Base-by-base conservation (phyloP, 2,329 filamentous ascomycete genomes). In the Phaeoacremonium minimum region DNA sequence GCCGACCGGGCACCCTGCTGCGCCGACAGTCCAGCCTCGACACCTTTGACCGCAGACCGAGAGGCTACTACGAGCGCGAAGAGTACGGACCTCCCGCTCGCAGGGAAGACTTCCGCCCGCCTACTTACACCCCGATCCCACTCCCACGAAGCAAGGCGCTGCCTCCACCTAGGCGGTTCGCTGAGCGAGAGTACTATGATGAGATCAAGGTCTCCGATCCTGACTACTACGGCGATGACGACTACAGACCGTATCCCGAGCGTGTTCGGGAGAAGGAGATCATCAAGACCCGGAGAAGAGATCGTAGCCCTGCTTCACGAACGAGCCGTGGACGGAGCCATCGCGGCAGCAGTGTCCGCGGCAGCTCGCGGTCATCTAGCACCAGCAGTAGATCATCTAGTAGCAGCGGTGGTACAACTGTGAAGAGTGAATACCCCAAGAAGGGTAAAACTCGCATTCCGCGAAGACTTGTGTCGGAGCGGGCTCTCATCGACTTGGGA, bases 391-490 rank as follows among this genome's bases (percentile, higher is more conserved):
- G 56, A 9, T 67, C 63, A 5, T 66, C 61, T 13, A 71, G 68
- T 50, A 71, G 63, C 43, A 68, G 60, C 39, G 67, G 66, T 15
- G 68, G 67, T 16, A 75, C 71, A 3, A 51, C 50, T 13, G 57
- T 71, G n/a, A 71, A 66, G 51, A 77, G 66, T 57, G 73, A 80
- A 38, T 87, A 85, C 46, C 84, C 84, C 8, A 85, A 86, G 64
- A 89, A 85, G 58, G 90, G 90, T 49, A 94, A 89, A 72, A 96
- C 90, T 11, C 80, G 86, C 49, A 88, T 96, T 58, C 90, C 90
- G 1, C 80, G 77, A 40, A 77, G 83, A 38, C 69, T 95, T 40
- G 86, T 94, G 8, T 85, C 86, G 45, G 83, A 85, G 55, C 75
- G 83, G 43, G 89, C 87, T 3, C 75, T 96, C 22, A 82, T 86